Evolutionary conservation across 306 rosid genomes (phyloP).

Genomic region (Ammopiptanthus mongolicus): DNA sequence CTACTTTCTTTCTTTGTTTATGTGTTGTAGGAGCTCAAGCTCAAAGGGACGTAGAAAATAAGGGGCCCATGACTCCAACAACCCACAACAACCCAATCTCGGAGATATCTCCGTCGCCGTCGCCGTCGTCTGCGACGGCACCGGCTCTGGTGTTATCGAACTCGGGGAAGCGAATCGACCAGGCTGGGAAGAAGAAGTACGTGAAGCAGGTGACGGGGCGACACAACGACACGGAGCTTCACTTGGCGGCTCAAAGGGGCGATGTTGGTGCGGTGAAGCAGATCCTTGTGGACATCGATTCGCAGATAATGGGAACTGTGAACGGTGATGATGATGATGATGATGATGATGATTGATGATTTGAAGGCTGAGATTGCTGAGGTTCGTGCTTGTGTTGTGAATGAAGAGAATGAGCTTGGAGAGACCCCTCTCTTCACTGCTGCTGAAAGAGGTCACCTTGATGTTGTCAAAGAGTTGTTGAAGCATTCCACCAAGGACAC

Average conservation of each 20-base stretch:
- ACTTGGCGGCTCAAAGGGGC: constrained; percentile 91
- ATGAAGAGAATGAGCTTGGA: constrained; percentile 86
- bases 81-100: constrained; percentile 36
- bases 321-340: constrained; percentile 38
- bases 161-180: constrained; percentile 94
- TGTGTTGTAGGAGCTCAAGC: constrained; percentile 40
- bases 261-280: constrained; percentile 85
- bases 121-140: constrained; percentile 80
- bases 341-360: constrained; percentile 35
- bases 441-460: constrained; percentile 81
- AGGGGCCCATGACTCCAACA: constrained; percentile 31
- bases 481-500: constrained; percentile 60
- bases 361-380: constrained; percentile 81
- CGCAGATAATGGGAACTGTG: constrained; percentile 64
- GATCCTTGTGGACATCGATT: constrained; percentile 70
- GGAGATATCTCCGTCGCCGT: constrained; percentile 57
- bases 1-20: neutral
- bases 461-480: constrained; percentile 77
- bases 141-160: constrained; percentile 92
- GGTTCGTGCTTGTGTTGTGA: constrained; percentile 72
- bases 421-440: constrained; percentile 87
- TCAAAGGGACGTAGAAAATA: constrained; percentile 43
- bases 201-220: constrained; percentile 98
- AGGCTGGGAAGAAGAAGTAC: constrained; percentile 93
- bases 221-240: constrained; percentile 94